These are phyloP conservation scores for Cryptosporidium canis DNA, from an alignment of 169 alveolate genomes.

Conservation along the genomic window DNA sequence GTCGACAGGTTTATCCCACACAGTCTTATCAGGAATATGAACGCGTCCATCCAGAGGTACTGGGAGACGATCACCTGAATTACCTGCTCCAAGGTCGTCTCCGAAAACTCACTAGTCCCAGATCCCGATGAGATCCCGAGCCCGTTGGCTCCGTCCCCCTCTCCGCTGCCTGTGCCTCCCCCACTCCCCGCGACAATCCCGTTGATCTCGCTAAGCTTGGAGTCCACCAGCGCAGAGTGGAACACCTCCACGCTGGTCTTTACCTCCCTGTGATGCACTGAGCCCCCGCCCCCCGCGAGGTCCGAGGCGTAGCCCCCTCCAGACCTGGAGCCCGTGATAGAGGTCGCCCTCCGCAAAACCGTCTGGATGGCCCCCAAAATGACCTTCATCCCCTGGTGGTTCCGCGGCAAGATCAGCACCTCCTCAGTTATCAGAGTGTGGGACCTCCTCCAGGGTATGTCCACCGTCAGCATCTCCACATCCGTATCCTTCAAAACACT, in stretches of 20 bases:
- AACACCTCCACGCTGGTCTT: neutral
- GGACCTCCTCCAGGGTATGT: slow-evolving; percentile 72
- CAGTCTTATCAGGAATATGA: slow-evolving; percentile 39
- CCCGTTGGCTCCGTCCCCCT: neutral
- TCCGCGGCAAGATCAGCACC: slow-evolving; percentile 31
- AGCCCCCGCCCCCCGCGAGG: neutral
- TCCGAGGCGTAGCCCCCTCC: neutral
- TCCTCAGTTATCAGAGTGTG: slow-evolving; percentile 49
- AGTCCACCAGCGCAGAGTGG: neutral
- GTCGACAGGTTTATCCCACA: slow-evolving; percentile 42
- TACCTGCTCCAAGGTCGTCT: slow-evolving; percentile 36
- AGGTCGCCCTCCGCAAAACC: slow-evolving; percentile 15
- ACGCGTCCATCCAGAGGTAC: slow-evolving; percentile 60
- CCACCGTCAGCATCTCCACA: slow-evolving; percentile 63
- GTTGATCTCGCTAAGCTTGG: neutral
- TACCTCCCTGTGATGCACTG: neutral
- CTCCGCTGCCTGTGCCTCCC: neutral
- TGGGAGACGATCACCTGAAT: slow-evolving; percentile 41
- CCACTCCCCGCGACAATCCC: neutral
- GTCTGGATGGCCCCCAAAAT: slow-evolving; percentile 39
- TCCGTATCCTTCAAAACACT: slow-evolving; percentile 66
- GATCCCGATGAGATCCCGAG: neutral
- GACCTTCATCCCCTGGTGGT: slow-evolving; percentile 54
- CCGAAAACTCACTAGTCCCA: slow-evolving; percentile 3
- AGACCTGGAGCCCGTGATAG: slow-evolving; percentile 3